Conservation (phyloP, 257 asterid species). For the Lycium barbarum region DNA sequence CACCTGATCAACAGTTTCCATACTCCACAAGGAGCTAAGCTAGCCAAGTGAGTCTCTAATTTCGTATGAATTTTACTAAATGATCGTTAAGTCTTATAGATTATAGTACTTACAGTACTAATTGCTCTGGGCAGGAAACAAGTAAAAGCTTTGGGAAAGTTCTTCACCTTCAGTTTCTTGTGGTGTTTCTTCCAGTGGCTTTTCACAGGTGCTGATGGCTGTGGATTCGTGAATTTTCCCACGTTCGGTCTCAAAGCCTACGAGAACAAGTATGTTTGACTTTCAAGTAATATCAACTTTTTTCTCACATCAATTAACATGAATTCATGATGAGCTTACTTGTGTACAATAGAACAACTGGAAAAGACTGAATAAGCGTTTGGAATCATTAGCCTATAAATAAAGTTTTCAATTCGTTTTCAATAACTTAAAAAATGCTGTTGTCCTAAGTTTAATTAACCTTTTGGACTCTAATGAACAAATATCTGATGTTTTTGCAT, state of each 20-base stretch:
- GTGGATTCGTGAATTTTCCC: conserved; percentile 72
- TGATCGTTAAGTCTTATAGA: not conserved
- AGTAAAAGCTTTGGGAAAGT: conserved; percentile 53
- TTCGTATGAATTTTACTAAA: not conserved
- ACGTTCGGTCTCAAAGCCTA: conserved; percentile 71
- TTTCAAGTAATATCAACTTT: not conserved
- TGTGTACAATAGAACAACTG: not conserved
- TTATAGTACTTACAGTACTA: not conserved
- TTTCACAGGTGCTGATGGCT: conserved; percentile 61
- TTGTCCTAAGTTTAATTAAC: not conserved
- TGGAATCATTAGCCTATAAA: not conserved
- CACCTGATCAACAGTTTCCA: conserved; percentile 77
- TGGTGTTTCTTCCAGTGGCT: conserved; percentile 92
- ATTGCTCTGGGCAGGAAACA: conserved; percentile 54
- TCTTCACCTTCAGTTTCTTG: conserved; percentile 73
- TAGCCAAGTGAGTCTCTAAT: conserved; percentile 58
- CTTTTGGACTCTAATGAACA: not conserved
- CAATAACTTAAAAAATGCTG: not conserved
- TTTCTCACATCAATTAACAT: not conserved
- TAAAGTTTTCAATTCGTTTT: not conserved
- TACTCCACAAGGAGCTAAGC: conserved; percentile 70
- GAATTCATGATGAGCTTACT: not conserved
- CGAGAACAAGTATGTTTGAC: conserved; percentile 45
- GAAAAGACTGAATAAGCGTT: too few relatives aligned
- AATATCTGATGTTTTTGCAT: not conserved